Evolutionary conservation across 2,329 filamentous ascomycete species (phyloP).

Genomic region (Penicillium sp.): DNA sequence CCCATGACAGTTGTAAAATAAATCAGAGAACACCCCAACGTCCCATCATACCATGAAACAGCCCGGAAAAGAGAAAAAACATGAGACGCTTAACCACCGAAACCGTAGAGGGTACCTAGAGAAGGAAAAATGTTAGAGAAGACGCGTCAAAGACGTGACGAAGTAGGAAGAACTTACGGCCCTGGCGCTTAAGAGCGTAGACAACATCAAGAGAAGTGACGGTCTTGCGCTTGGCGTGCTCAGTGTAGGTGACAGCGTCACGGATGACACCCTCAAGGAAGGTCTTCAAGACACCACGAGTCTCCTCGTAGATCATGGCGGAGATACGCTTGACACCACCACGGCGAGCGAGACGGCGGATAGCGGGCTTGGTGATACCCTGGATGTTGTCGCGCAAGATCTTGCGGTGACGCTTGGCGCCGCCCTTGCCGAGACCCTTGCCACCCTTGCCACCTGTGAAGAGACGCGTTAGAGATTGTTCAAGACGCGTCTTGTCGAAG

Average conservation of each 20-base stretch:
- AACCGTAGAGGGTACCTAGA: slow-evolving; percentile 76
- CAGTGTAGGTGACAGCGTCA: slow-evolving; percentile 79
- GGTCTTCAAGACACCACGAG: slow-evolving; percentile 79
- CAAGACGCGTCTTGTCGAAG: slow-evolving; percentile 15
- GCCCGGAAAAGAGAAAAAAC: slow-evolving; percentile 45
- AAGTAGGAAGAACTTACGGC: slow-evolving; percentile 47
- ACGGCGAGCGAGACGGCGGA: slow-evolving; percentile 97
- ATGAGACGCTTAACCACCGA: slow-evolving; percentile 72
- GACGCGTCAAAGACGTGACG: slow-evolving; percentile 1
- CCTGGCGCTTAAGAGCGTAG: slow-evolving; percentile 67
- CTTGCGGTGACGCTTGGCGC: slow-evolving; percentile 98
- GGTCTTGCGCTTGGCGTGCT: slow-evolving; percentile 74
- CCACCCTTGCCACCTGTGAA: slow-evolving; percentile 84
- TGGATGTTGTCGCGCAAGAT: slow-evolving; percentile 99
- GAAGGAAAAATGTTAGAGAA: slow-evolving; percentile 25
- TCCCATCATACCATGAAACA: slow-evolving; percentile 50
- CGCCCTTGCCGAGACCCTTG: slow-evolving; percentile 97
- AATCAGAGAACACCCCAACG: slow-evolving; percentile 50
- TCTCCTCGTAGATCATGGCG: slow-evolving; percentile 88
- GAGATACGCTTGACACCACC: slow-evolving; percentile 99
- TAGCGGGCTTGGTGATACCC: slow-evolving; percentile 98
- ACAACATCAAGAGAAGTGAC: slow-evolving; percentile 63
- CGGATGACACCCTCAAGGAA: slow-evolving; percentile 82
- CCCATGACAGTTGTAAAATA: slow-evolving; percentile 46
- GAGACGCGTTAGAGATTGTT: slow-evolving; percentile 50